These are phyloP conservation scores for Corymbia citriodora DNA, from an alignment of 441 rosid species.

Conservation along the genomic window DNA sequence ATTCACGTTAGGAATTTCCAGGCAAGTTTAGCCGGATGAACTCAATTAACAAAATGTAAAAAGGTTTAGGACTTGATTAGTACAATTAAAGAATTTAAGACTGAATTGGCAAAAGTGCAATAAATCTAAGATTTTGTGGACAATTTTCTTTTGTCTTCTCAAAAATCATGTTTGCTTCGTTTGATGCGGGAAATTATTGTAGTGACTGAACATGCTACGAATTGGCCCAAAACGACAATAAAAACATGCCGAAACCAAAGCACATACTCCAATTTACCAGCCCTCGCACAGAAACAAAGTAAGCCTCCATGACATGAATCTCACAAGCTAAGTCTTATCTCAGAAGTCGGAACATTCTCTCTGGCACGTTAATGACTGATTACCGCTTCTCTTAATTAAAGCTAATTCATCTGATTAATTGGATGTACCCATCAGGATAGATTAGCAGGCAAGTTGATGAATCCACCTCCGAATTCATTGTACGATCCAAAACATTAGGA, in stretches of 20 bases:
- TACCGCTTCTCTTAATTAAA: neutral
- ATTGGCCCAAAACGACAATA: neutral
- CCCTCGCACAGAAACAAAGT: neutral
- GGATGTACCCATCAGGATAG: neutral
- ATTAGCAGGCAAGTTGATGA: neutral
- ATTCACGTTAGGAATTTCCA: no score
- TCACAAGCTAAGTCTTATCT: neutral
- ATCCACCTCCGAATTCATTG: neutral
- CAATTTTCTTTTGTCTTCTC: no score
- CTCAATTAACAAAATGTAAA: no score
- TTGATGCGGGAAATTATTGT: neutral
- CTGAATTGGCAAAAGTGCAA: no score
- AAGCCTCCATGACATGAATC: neutral
- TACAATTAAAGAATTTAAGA: no score
- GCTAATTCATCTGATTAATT: neutral
- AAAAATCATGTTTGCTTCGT: no score
- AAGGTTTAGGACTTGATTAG: no score
- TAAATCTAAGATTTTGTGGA: no score
- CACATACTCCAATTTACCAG: neutral
- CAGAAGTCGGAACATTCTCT: neutral
- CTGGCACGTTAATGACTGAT: neutral
- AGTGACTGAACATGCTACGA: neutral
- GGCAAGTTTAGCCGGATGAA: no score
- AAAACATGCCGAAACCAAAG: neutral
- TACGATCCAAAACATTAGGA: neutral